A percentile compares a stretch with the other conserved stretches of the same genome.
These are phyloP conservation scores for Taphrina deformans DNA, from an alignment of 1,139 yeast genomes.

Conservation along the genomic window DNA sequence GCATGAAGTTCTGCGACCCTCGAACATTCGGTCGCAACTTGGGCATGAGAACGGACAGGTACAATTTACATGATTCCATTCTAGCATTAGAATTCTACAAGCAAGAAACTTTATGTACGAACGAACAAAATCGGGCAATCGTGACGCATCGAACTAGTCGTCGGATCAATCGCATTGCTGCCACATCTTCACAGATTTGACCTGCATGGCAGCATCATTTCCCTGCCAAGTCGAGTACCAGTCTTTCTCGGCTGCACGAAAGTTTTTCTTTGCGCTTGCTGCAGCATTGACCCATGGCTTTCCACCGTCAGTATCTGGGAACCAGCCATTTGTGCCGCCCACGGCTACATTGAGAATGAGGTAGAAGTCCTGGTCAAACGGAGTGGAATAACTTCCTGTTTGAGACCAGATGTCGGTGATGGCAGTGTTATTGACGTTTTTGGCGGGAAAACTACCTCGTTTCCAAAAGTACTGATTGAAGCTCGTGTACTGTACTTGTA, in stretches of 20 bases:
- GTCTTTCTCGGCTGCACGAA: neutral
- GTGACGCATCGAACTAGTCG: too few species aligned
- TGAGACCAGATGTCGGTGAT: too few species aligned
- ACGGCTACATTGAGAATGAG: slow-evolving; percentile 37
- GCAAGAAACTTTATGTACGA: too few species aligned
- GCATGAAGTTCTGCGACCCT: too few species aligned
- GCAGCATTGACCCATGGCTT: slow-evolving; percentile 38
- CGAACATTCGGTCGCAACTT: too few species aligned
- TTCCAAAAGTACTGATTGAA: too few species aligned
- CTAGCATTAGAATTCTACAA: too few species aligned
- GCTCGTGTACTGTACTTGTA: slow-evolving; percentile 37
- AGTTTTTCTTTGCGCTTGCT: slow-evolving; percentile 21
- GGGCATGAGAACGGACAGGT: too few species aligned
- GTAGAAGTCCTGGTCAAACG: slow-evolving; percentile 37
- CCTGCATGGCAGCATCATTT: slow-evolving; percentile 13
- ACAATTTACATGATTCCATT: too few species aligned
- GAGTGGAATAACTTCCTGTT: slow-evolving; percentile 30
- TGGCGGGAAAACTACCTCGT: too few species aligned
- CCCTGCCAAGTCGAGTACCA: slow-evolving; percentile 20
- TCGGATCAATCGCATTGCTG: slow-evolving; percentile 16
- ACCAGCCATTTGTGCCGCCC: slow-evolving; percentile 38
- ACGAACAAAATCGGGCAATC: too few species aligned
- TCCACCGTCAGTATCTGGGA: slow-evolving; percentile 29
- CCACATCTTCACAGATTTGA: slow-evolving; percentile 21
- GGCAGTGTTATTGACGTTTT: too few species aligned